Base-by-base conservation (phyloP, 1,284 basidiomycete species). In the Malassezia caprae region DNA sequence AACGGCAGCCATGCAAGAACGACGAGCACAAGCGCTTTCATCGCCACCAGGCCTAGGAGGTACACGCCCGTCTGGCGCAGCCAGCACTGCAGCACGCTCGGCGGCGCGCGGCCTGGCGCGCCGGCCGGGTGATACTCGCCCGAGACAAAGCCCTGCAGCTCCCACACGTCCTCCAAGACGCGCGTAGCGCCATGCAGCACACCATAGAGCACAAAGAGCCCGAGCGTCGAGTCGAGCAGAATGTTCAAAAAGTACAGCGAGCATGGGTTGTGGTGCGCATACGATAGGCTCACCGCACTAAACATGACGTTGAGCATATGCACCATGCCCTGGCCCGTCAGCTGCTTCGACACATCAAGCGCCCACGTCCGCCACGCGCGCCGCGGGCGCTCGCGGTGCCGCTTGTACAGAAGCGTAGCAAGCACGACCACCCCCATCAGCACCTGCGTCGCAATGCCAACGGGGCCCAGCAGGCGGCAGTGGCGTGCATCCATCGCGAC, bases 201-300 rank as follows among this genome's bases (percentile, higher is more conserved):
- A 53, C 85, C 69, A 76, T 88, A 96, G 54, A 98, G 83, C 56
- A 93, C 79, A 26, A 80, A 84, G 51, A 96, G 86, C 60, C 90
- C 88, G 88, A 93, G 77, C 0, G 91, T 96, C 17, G 91, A 96
- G 76, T 98, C 93, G 59, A 96, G 80, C 30, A 93, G 79, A 52
- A 98, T 87, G 72, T 96, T 93, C 55, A 96, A 82, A 74, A 96
- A 94, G 77, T 96, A 96, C 58, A 75, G 62, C 12, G 68, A 65
- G 60, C 71, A 72, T 2, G 74, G 67, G 32, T 72, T 72, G 10
- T 37, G 31, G n/a, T 28, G 27, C 11, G 21, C 50, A 10, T 53
- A 15, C 15, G 41, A 15, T 39, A 58, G 53, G 23, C 59, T 59
- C 17, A 57, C 60, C 1, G 59, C 56, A 37, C 59, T 62, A 23